Base-by-base conservation (phyloP, 1,284 basidiomycete genomes). In the Leccinum olivaceoglutinosum region DNA sequence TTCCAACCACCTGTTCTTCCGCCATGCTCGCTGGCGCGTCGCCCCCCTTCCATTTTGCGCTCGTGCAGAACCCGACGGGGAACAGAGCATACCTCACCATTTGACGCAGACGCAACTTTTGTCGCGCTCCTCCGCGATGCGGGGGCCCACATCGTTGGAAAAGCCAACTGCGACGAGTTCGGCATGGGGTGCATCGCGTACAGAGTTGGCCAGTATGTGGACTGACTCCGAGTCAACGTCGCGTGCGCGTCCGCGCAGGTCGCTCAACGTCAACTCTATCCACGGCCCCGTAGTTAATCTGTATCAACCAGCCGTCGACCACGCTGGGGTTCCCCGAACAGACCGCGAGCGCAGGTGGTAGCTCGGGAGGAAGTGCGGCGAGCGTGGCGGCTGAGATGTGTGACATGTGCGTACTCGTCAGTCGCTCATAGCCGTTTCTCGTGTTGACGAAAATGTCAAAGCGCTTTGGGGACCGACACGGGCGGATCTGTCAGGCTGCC, bases 111-210 rank as follows among this genome's bases (percentile, higher is more conserved):
- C 29, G 29, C 29, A 7, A 94, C 94, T 0, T 91, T 91, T 5
- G 92, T 98, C 0, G 67, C 77, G 1, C 76, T 87, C 2, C 77
- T 99, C 0, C 78, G 82, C 1, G 66, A 78, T 0, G 81, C 84
- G 0, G 95, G 94, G 1, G 94, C 90, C 0, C 74, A 82, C 9
- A 84, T 98, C 12, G 72, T 89, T 0, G 95, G 94, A 2, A 96
- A 96, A 77, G 90, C 95, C 0, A 98, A 98, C 73, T 95, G 94
- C 76, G 96, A 99, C 74, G 96, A 98, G 75, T 99, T 99, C 76
- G 96, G 96, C 0, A 99, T 99, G 96, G 96, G 96, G 89, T 94
- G 66, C 18, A 81, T 74, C 58, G 18, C 18, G 18, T 12, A 51
- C 11, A 12, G 7, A 51, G 6, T 4, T 0, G 10, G 11, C 29